Base-by-base conservation (phyloP, 2,329 filamentous ascomycete species). In the Macrophomina tecta region DNA sequence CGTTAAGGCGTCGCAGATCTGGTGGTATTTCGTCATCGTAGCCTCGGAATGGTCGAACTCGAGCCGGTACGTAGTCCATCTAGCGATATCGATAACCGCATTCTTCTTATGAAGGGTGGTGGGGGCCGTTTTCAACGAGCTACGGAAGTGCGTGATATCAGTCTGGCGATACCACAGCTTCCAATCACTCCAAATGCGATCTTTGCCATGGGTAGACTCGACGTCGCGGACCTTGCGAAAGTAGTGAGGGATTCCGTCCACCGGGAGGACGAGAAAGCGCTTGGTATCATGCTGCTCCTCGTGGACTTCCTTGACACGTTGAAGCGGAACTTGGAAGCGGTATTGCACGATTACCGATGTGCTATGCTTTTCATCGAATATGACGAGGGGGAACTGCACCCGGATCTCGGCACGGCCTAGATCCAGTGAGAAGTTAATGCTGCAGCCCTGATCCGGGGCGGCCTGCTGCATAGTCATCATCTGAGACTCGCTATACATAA, bases 81-180 rank as follows among this genome's bases (percentile, higher is more conserved):
- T 83, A 40, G 86, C 85, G 85, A 48, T 7, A 23, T 23, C 18
- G 46, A 64, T 69, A 67, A 77, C 51, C 0, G 77, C 75, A 16
- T 61, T 46, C 1, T n/a, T 53, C 18, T 69, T 66, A 4, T 81
- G 42, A 5, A 89, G 75, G 45, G 81, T 79, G 11, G 85, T 74
- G 0, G 82, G 77, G 16, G 77, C 74, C 14, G 68, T 70, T 8
- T 71, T 72, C 6, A 82, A 74, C 14, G 34, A 16, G 1, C 12
- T 9, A 12, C 32, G 60, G 42, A 81, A 73, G 65, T 82, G 80
- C n/a, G 86, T 81, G 30, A 91, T 84, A 69, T 88, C 84, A 0
- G 89, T 90, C 70, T 90, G 87, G 23, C 90, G 84, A 66, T 82
- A 86, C 88, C 88, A 91, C 0, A 82, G 78, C 69, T 87, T 82